Evolutionary conservation across 208 protist species (phyloP).

Genomic region (Wallacemonas collosoma): DNA sequence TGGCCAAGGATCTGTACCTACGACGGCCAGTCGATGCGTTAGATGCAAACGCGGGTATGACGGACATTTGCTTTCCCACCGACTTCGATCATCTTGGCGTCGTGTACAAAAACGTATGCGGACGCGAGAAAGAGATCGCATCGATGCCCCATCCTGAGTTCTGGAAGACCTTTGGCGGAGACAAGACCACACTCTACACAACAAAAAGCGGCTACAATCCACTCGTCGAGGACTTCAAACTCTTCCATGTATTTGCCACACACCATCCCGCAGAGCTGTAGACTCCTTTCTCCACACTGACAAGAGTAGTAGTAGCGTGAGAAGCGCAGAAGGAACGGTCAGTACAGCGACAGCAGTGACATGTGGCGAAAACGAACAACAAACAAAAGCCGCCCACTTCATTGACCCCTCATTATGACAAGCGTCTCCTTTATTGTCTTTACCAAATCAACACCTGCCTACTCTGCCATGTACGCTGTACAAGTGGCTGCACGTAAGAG

Average conservation of each 20-base stretch:
- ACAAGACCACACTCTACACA: conserved; percentile 84
- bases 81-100: conserved; percentile 75
- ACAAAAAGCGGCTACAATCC: conserved; percentile 87
- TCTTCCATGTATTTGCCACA: conserved; percentile 78
- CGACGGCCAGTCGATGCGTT: conserved; percentile 59
- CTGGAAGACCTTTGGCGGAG: conserved; percentile 76
- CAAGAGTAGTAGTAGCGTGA: no score
- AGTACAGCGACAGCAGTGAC: no score
- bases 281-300: neutral
- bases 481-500: no score
- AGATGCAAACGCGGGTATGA: conserved; percentile 77
- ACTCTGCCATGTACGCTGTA: no score
- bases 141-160: conserved; percentile 80
- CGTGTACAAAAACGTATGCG: conserved; percentile 72
- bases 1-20: conserved; percentile 80
- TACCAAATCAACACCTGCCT: no score
- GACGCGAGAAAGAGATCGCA: conserved; percentile 65
- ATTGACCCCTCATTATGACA: no score
- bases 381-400: no score
- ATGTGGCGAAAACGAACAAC: no score
- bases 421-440: no score
- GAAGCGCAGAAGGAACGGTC: no score
- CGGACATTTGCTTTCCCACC: conserved; percentile 90
- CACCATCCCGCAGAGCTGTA: conserved; percentile 83
- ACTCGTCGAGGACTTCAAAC: conserved; percentile 80